Evolutionary conservation across 106 monocot species (phyloP), one percentile per base, ranked within the genome.

Genomic region (Acorus calamus): DNA sequence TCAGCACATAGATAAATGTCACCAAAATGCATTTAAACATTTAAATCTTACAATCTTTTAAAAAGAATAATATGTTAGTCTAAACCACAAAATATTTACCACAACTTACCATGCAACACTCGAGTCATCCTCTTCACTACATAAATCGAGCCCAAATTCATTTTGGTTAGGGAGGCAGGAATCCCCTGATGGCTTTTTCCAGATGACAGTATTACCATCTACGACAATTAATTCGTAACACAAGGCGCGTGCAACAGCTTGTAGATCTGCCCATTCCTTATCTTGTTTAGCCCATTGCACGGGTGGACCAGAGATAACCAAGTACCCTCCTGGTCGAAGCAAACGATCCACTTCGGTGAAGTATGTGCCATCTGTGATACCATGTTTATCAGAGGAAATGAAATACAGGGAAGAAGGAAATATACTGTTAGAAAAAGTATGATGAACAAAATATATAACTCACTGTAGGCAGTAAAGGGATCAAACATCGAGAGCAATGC

Each of bases 301-400:
- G 63, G 96, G 96, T 47, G 96, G 96, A 5, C 91, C 96, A n/a
- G 96, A 98, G 67, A 98, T 98, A 11, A 98, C 82, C 11, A 98
- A 64, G 69, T 85, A 98, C 50, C 96, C 91, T 64, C 82, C 87
- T 13, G 96, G 91, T 43, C 96, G 50, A 67, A 98, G 96, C 51
- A 98, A 61, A 8, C 96, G 82, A 61, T 98, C 87, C 45, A 79
- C 87, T 76, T 98, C 96, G 62, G 79, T 66, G 47, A 98, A 80
- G 72, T 98, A 98, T 60, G 85, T 85, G 63, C 78, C 96, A 87
- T 98, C 96, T 98, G 87, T 65, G 75, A 68, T 13, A 3, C 59
- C 28, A 5, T 3, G 11, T 42, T 8, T 68, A 42, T 58, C n/a
- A n/a, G 7, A 2, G 45, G 9, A 56, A 59, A 56, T 3, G 56